phyloP scores from a whole-genome alignment of 495 filamentous ascomycete genomes.

The Platismatia glauca region DNA sequence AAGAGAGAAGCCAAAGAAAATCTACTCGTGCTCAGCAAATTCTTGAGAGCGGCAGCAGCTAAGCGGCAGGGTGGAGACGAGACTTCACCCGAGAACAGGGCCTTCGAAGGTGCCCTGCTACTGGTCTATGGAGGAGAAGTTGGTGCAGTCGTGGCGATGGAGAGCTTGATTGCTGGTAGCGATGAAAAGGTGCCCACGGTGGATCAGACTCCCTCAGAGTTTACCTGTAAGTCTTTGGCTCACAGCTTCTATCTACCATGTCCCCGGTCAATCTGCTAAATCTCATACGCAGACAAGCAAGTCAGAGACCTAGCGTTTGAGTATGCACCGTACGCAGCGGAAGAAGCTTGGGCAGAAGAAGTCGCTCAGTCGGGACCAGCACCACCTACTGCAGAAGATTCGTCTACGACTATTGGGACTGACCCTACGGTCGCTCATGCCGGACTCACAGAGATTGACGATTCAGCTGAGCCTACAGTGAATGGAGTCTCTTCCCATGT shows the following conservation, averaged over 20 bases:
- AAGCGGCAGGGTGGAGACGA: slow-evolving; percentile 57
- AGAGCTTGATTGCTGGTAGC: slow-evolving; percentile 74
- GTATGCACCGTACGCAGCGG: slow-evolving; percentile 38
- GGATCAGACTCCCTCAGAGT: slow-evolving; percentile 51
- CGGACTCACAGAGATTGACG: slow-evolving; percentile 62
- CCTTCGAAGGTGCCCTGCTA: slow-evolving; percentile 82
- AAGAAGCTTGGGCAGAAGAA: slow-evolving; percentile 39
- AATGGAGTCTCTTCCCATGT: slow-evolving; percentile 33
- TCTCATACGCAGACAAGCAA: slow-evolving; percentile 31
- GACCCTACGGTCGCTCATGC: slow-evolving; percentile 75
- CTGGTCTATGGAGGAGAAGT: slow-evolving; percentile 82
- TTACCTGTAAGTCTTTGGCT: slow-evolving; percentile 60
- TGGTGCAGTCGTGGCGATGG: slow-evolving; percentile 68
- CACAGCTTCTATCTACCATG: slow-evolving; percentile 22
- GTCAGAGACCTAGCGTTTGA: slow-evolving; percentile 38
- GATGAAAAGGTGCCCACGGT: slow-evolving; percentile 62
- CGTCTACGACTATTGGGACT: slow-evolving; percentile 35
- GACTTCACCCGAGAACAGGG: slow-evolving; percentile 62
- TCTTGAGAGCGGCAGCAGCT: slow-evolving; percentile 68
- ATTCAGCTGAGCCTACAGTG: slow-evolving; percentile 16
- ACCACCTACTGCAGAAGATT: slow-evolving; percentile 33
- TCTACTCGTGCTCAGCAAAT: slow-evolving; percentile 64
- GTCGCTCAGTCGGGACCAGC: slow-evolving; percentile 37
- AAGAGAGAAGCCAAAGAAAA: slow-evolving; percentile 43
- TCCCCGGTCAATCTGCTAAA: background rate